Evolutionary conservation across 768 basidiomycete genomes (phyloP), one percentile per base, ranked within the genome.

Genomic region (Pholiota molesta): DNA sequence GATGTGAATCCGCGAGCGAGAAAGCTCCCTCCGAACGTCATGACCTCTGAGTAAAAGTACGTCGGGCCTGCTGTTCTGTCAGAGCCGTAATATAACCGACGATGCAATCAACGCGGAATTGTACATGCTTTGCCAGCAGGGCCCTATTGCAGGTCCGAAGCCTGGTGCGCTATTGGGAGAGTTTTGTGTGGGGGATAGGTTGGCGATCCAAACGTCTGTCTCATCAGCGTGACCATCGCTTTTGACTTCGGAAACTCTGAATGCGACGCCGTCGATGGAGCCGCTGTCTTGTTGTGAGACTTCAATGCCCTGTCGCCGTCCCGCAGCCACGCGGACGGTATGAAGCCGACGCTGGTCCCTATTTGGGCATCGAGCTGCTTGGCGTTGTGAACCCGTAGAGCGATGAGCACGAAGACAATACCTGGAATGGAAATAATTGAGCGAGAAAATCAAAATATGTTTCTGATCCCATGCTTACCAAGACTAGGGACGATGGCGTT

Each of bases 401-500:
- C 65, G 37, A 69, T 69, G 51, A 69, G 64, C 8, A 69, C 68
- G 54, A 69, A 69, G 1, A 66, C 66, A 47, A 69, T 65, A 2
- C 69, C 69, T 68, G 33, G 2, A 52, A 44, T 4, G 42, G 10
- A 9, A 1, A 42, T 23, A 4, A 53, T 23, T 29, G 45, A 16
- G 47, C 26, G 52, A 9, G 57, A 39, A 21, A 17, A 31, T 5
- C 8, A 23, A 55, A 39, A 16, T 21, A 33, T n/a, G n/a, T 54
- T 8, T 29, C 14, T 9, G 33, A 17, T 2, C 16, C 3, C 1
- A 44, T 2, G 59, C 69, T 39, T 53, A 68, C 71, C 69, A 28
- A 69, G 64, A 52, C 67, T 72, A 2, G 71, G 69, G 17, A 69
- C 64, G 21, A 72, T 64, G 19, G 69, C 68, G 7, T 52, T 51